phyloP scores from a whole-genome alignment of 768 basidiomycete species.

The Exsudoporus frostii region DNA sequence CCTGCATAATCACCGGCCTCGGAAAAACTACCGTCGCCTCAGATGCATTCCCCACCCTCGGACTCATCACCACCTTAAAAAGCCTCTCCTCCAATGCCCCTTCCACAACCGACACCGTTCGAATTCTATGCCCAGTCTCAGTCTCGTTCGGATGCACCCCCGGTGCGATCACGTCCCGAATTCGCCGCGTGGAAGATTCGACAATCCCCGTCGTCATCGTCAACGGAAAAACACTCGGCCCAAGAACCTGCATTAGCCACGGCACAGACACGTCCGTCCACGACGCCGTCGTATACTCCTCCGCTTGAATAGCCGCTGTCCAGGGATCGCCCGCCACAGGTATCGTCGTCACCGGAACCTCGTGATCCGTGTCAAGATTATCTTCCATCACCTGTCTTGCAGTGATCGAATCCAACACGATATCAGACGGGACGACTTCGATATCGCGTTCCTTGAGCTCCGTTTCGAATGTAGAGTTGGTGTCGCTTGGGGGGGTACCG shows the following conservation, averaged over 20 bases:
- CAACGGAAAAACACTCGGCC: conserved; percentile 52
- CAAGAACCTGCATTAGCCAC: conserved; percentile 43
- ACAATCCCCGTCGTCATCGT: conserved; percentile 62
- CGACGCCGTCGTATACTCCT: conserved; percentile 26
- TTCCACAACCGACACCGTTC: conserved; percentile 35
- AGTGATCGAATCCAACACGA: conserved; percentile 28
- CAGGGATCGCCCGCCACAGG: conserved; percentile 24
- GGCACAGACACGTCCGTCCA: conserved; percentile 28
- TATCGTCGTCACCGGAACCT: conserved; percentile 14
- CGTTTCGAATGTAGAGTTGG: conserved; percentile 33
- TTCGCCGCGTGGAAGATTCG: conserved; percentile 58
- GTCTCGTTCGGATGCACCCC: conserved; percentile 5
- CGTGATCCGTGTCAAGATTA: conserved; percentile 21
- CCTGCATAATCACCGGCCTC: conserved; percentile 31
- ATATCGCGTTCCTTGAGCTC: conserved; percentile 36
- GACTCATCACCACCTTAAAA: conserved; percentile 47
- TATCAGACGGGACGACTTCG: conserved; percentile 22
- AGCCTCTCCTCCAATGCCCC: conserved; percentile 40
- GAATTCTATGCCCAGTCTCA: background rate
- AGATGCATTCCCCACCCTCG: conserved; percentile 40
- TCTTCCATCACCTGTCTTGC: conserved; percentile 31
- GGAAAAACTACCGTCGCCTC: conserved; percentile 37
- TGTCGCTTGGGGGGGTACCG: background rate
- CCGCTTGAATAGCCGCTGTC: conserved; percentile 21
- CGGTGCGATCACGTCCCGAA: conserved; percentile 46